Evolutionary conservation across 1,284 basidiomycete species (phyloP), one percentile per base, ranked within the genome.

Genomic region (Grifola frondosa): DNA sequence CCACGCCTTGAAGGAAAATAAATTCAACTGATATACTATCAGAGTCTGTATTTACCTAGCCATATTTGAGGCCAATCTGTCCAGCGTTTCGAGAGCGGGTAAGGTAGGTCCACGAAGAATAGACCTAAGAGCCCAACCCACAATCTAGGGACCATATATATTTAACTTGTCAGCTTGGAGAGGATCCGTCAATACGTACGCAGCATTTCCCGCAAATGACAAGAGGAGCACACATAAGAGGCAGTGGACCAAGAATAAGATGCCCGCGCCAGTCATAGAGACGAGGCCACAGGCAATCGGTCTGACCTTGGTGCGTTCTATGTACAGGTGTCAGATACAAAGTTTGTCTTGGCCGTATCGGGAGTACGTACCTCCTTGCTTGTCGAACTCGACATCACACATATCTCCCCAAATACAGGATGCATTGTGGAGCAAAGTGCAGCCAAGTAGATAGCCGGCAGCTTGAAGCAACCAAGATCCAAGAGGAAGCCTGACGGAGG

Each of bases 261-360:
- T 49, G 16, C 63, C 54, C 0, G 71, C 71, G 35, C 69, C 63
- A 11, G 62, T 56, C 11, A 66, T 59, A 5, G 62, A 65, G 2
- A 72, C 46, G 7, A 60, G 59, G 11, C 69, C 69, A 3, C 63
- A 59, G 2, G 69, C 68, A 5, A 74, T 54, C 3, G 71, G 73
- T 16, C 73, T 57, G 8, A 54, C 38, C 44, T 66, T 67, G 20
- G 71, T 74, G 3, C 73, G 59, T 39, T 69, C 69, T 68, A 33
- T 32, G 4, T 5, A 15, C 5, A n/a, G n/a, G n/a, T n/a, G n/a
- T n/a, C n/a, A n/a, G n/a, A n/a, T n/a, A n/a, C n/a, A n/a, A n/a
- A n/a, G n/a, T n/a, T n/a, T n/a, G n/a, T n/a, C n/a, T n/a, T n/a
- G n/a, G n/a, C n/a, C n/a, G n/a, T n/a, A n/a, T n/a, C n/a, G n/a